phyloP scores from a whole-genome alignment of 441 rosid genomes.

The Euphorbia schlechtendalii region DNA sequence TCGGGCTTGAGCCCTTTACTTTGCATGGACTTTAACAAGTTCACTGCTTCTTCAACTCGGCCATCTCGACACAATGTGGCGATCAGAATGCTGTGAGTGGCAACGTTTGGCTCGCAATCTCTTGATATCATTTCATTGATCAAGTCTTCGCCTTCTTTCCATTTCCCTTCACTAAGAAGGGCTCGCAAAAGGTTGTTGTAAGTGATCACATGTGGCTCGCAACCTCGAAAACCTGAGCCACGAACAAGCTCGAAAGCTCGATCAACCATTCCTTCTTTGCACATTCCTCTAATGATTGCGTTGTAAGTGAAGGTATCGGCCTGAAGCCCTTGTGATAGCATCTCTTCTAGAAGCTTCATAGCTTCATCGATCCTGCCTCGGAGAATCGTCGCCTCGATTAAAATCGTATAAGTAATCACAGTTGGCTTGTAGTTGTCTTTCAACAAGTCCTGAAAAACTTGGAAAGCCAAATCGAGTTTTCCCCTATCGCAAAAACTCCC shows the following conservation, averaged over 20 bases:
- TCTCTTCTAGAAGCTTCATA: slow-evolving; percentile 68
- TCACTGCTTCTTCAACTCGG: slow-evolving; percentile 49
- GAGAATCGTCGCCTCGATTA: slow-evolving; percentile 63
- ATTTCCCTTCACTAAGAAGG: slow-evolving; percentile 50
- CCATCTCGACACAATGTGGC: slow-evolving; percentile 59
- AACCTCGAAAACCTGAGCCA: slow-evolving; percentile 42
- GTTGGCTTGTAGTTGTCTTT: slow-evolving; percentile 57
- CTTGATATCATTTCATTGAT: slow-evolving; percentile 50
- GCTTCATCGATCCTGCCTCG: slow-evolving; percentile 52
- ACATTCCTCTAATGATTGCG: slow-evolving; percentile 66
- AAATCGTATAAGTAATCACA: slow-evolving; percentile 69
- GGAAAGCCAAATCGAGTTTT: slow-evolving; percentile 51
- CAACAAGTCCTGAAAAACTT: slow-evolving; percentile 52
- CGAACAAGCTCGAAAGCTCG: slow-evolving; percentile 48
- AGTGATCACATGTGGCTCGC: slow-evolving; percentile 56
- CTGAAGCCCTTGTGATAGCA: slow-evolving; percentile 53
- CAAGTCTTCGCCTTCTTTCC: slow-evolving; percentile 64
- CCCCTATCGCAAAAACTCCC: slow-evolving; percentile 65
- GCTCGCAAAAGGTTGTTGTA: slow-evolving; percentile 58
- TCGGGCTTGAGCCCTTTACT: slow-evolving; percentile 61
- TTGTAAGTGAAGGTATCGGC: slow-evolving; percentile 64
- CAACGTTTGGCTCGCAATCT: slow-evolving; percentile 57
- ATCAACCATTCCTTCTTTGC: slow-evolving; percentile 53
- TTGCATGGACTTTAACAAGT: slow-evolving; percentile 47
- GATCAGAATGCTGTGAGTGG: slow-evolving; percentile 70